phyloP scores from a whole-genome alignment of 2,329 filamentous ascomycete genomes.

The Aspergillus arachidicola region DNA sequence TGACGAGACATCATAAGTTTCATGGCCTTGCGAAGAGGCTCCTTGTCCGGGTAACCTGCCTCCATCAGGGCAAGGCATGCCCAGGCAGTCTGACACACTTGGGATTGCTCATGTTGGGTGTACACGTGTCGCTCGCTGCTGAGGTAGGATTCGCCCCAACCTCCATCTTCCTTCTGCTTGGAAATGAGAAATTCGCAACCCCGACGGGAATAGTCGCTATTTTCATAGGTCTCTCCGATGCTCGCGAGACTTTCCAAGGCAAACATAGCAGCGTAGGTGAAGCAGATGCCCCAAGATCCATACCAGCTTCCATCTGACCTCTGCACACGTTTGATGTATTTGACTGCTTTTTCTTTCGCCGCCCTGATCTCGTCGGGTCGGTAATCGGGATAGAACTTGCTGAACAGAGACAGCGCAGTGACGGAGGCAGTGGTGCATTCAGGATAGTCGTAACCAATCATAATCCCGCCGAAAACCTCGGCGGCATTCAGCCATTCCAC shows the following conservation, averaged over 20 bases:
- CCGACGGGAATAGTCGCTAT: conserved; percentile 68
- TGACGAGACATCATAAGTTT: conserved; percentile 83
- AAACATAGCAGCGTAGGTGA: conserved; percentile 97
- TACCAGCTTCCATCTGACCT: conserved; percentile 90
- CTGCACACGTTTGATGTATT: conserved; percentile 82
- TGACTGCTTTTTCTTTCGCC: conserved; percentile 73
- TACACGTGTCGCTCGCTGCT: conserved; percentile 78
- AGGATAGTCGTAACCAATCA: conserved; percentile 98
- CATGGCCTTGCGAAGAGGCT: conserved; percentile 72
- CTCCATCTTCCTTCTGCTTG: conserved; percentile 84
- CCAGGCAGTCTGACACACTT: conserved; percentile 96
- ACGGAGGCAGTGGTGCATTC: conserved; percentile 97
- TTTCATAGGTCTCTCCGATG: conserved; percentile 79
- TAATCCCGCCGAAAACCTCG: conserved; percentile 94
- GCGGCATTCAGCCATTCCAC: conserved; percentile 90
- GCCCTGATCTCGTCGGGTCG: conserved; percentile 71
- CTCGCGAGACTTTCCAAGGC: conserved; percentile 82
- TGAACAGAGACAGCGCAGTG: conserved; percentile 81
- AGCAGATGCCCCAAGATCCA: conserved; percentile 96
- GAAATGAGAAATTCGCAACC: conserved; percentile 85
- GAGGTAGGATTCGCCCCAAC: conserved; percentile 95
- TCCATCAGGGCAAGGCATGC: conserved; percentile 80
- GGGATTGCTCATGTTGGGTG: conserved; percentile 74
- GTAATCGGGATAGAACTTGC: conserved; percentile 78
- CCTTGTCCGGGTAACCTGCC: conserved; percentile 75